Evolutionary conservation across 1,284 basidiomycete species (phyloP), one percentile per base, ranked within the genome.

Genomic region (Puccinia novopanici): DNA sequence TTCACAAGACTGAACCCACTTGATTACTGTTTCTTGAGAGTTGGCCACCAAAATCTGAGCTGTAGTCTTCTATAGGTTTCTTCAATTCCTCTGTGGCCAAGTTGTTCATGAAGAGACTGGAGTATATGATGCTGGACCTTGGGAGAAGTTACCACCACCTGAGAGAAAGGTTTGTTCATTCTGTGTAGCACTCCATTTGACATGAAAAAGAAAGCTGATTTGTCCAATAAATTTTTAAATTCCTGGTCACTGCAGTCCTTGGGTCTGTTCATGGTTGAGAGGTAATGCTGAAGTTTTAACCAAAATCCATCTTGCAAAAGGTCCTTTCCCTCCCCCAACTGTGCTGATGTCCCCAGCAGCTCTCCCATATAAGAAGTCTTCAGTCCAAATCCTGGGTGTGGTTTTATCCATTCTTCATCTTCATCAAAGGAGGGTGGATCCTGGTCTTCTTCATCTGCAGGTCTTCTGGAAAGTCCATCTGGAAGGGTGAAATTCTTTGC

Each of bases 381-480:
- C 30, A 52, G 9, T 27, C 68, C 22, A 71, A 52, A 71, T 71
- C 68, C 68, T 6, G 68, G 68, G 24, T 71, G 68, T 22, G 68
- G 45, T 19, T 27, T 71, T 5, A 71, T 50, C 68, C 42, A 71
- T 6, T 3, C 22, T 71, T 71, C 17, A 10, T 71, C 45, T 52
- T 71, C 65, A 68, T 68, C 40, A 68, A 68, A 42, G n/a, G 12
- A 34, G 30, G 22, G 10, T 12, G 4, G 8, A 4, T 40, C 34
- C 22, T 15, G 10, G 42, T 68, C 65, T 12, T 68, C 65, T 68
- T 15, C 17, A n/a, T 54, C 50, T 34, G 42, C 6, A 10, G 68
- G 68, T 52, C 68, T 71, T 50, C 68, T 71, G 3, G 68, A 71
- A 12, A 71, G 17, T 30, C 74, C 74, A 75, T 75, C 74, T n/a